These are phyloP conservation scores for Nymphaea thermarum DNA, from an alignment of 164 flowering plant genomes.

Conservation along the genomic window DNA sequence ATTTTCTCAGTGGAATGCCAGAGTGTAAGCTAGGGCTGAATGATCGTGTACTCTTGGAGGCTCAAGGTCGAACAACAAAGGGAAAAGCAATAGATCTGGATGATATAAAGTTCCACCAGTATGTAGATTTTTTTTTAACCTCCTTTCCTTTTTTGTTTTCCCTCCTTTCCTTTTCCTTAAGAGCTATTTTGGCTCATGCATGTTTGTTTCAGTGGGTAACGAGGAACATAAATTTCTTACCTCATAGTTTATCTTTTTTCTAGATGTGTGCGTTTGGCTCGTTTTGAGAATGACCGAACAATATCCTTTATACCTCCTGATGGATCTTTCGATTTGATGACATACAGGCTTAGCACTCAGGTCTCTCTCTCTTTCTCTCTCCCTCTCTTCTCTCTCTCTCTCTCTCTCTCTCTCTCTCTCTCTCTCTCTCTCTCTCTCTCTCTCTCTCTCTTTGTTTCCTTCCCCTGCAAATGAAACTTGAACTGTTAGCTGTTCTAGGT, in stretches of 20 bases:
- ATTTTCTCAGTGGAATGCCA: slow-evolving; percentile 84
- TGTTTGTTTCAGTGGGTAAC: not conserved
- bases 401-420: slow-evolving; percentile 14
- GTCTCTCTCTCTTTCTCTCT: slow-evolving; percentile 15
- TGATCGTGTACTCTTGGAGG: slow-evolving; percentile 89
- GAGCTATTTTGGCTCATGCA: not conserved
- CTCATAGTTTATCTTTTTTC: slow-evolving; percentile 6
- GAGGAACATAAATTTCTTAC: not conserved
- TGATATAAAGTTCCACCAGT: slow-evolving; percentile 99
- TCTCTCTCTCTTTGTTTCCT: not conserved
- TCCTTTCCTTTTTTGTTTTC: not conserved
- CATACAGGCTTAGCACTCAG: slow-evolving; percentile 93
- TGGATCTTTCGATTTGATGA: slow-evolving; percentile 97
- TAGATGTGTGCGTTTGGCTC: slow-evolving; percentile 97
- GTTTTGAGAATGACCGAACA: slow-evolving; percentile 96
- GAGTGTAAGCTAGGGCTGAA: slow-evolving; percentile 98
- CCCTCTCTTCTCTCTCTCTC: not conserved
- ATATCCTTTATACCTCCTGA: slow-evolving; percentile 98
- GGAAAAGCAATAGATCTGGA: slow-evolving; percentile 98
- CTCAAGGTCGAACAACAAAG: slow-evolving; percentile 89
- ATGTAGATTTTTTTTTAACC: slow-evolving; percentile 16
- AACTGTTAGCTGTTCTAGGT: slow-evolving; percentile 33
- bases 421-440: slow-evolving; percentile 5
- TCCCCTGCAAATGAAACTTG: not conserved
- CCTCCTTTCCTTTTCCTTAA: not conserved